These are phyloP conservation scores for Sparassis latifolia DNA, from an alignment of 1,284 basidiomycete species.

Conservation along the genomic window DNA sequence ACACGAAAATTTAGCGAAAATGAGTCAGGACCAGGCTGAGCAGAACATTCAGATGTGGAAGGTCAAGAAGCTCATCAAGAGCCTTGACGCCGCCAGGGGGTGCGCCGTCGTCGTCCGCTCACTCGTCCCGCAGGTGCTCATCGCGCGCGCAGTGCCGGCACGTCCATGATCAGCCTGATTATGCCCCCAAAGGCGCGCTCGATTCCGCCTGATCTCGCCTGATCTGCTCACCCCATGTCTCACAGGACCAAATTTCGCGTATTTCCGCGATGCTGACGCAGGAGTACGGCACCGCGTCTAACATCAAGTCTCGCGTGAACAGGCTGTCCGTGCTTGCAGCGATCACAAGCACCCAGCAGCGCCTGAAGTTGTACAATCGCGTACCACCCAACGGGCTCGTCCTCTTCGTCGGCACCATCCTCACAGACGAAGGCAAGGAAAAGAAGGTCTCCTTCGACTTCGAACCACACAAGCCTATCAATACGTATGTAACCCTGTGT, in stretches of 20 bases:
- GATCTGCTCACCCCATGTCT: conserved; percentile 11
- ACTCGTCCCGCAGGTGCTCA: conserved; percentile 8
- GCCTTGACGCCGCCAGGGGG: conserved; percentile 90
- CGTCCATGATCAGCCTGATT: conserved; percentile 98
- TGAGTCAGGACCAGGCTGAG: conserved; percentile 76
- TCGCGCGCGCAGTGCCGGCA: conserved; percentile 67
- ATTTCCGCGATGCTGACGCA: conserved; percentile 94
- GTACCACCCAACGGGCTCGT: conserved; percentile 97
- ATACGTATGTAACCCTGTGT: conserved; percentile 62
- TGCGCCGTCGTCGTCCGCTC: conserved; percentile 28
- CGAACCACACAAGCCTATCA: conserved; percentile 97
- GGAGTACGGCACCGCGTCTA: conserved; percentile 96
- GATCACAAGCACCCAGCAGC: conserved; percentile 98
- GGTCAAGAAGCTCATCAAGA: conserved; percentile 97
- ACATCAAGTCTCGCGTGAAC: conserved; percentile 99
- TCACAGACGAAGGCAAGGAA: conserved; percentile 98
- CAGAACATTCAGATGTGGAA: conserved; percentile 95
- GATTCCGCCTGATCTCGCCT: conserved; percentile 7
- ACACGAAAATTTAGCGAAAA: conserved; percentile 31
- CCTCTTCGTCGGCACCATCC: conserved; percentile 94
- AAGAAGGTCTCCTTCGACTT: conserved; percentile 98
- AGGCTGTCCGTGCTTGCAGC: conserved; percentile 95
- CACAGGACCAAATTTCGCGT: conserved; percentile 93
- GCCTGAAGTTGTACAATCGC: conserved; percentile 93
- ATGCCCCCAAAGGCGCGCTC: conserved; percentile 81